phyloP scores from a whole-genome alignment of 345 rosid species.

The Hibiscus mutabilis region DNA sequence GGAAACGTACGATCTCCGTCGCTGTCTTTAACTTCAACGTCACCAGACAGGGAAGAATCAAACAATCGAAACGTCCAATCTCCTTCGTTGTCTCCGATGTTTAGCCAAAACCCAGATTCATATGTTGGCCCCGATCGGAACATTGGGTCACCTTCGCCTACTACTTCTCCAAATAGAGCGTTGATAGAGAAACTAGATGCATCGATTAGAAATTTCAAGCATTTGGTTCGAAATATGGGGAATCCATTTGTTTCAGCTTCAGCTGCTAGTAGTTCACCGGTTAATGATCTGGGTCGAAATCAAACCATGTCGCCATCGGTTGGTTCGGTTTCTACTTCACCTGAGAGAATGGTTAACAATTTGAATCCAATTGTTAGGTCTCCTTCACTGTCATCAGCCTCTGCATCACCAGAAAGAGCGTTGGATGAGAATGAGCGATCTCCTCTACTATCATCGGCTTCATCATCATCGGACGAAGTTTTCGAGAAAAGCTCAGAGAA shows the following conservation, averaged over 20 bases:
- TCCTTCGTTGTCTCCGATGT: slow-evolving; percentile 17
- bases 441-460: slow-evolving; percentile 31
- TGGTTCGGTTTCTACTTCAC: slow-evolving; percentile 9
- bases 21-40: slow-evolving; percentile 28
- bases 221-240: slow-evolving; percentile 16
- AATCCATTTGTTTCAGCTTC: not conserved
- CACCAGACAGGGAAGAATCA: slow-evolving; percentile 25
- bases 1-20: slow-evolving; percentile 29
- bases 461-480: slow-evolving; percentile 32
- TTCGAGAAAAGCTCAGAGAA: slow-evolving; percentile 30
- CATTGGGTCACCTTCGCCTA: slow-evolving; percentile 28
- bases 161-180: slow-evolving; percentile 18
- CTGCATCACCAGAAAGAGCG: slow-evolving; percentile 44
- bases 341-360: slow-evolving; percentile 17
- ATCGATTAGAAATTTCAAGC: slow-evolving; percentile 12
- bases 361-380: slow-evolving; percentile 32
- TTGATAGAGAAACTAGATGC: slow-evolving; percentile 13
- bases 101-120: not conserved
- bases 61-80: slow-evolving; percentile 13
- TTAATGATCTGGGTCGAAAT: not conserved
- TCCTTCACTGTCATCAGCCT: slow-evolving; percentile 33
- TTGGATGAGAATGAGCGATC: slow-evolving; percentile 25
- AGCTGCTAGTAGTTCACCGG: not conserved
- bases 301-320: not conserved
- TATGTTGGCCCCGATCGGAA: not conserved